Percentiles rank a stretch among this genome's conserved stretches.
Evolutionary conservation across 2,329 filamentous ascomycete species (phyloP).

Genomic region (Blastomyces emzantsi): DNA sequence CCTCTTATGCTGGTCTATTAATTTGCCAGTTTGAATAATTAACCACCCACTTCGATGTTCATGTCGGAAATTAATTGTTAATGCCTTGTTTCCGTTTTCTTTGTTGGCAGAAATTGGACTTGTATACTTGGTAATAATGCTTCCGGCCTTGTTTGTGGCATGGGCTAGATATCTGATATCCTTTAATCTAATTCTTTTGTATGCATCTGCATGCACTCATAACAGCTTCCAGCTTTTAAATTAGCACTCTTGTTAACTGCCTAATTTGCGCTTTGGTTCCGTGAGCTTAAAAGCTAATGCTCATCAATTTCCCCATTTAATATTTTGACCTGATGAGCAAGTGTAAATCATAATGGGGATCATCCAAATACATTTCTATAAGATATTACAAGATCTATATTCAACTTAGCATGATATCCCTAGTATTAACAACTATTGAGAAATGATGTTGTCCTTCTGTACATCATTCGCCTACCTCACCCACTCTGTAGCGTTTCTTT

Average conservation of each 20-base stretch:
- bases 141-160: not conserved
- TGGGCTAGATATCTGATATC: not conserved
- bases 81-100: not conserved
- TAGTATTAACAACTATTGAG: not conserved
- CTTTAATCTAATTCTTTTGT: not conserved
- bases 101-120: not conserved
- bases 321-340: not conserved
- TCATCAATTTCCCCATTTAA: not conserved
- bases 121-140: not conserved
- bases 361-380: not conserved
- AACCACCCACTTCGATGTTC: not conserved
- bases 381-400: not conserved
- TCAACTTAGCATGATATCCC: not conserved
- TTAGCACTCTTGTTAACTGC: not conserved
- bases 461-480: not conserved
- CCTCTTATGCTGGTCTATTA: not conserved
- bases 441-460: not conserved
- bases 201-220: not conserved
- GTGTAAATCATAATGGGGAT: not conserved
- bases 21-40: constrained; percentile 6
- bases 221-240: not conserved
- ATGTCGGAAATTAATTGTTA: not conserved
- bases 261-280: not conserved
- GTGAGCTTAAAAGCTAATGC: not conserved
- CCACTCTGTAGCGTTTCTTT: not conserved